Evolutionary conservation across 2,329 filamentous ascomycete genomes (phyloP).

Genomic region (Aspergillus sergii): DNA sequence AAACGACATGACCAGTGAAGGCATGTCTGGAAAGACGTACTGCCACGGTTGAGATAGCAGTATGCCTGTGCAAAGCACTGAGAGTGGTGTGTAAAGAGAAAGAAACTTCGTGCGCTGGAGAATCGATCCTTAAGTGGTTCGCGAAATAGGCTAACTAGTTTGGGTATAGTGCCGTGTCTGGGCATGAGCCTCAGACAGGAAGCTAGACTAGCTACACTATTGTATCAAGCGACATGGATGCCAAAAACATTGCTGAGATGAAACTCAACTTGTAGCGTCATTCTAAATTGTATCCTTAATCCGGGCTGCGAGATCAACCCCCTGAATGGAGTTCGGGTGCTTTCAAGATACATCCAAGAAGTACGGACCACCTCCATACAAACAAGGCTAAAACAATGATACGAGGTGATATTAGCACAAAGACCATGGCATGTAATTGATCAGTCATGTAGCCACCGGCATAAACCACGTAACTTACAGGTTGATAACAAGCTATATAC

Average conservation of each 20-base stretch:
- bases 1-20: conserved; percentile 44
- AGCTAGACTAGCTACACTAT: neutral
- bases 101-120: conserved; percentile 16
- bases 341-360: neutral
- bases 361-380: neutral
- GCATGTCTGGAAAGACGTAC: conserved; percentile 32
- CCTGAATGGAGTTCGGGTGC: no score
- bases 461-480: neutral
- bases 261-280: neutral
- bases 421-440: neutral
- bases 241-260: neutral
- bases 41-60: conserved; percentile 34
- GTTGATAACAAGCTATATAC: neutral
- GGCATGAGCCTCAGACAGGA: neutral
- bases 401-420: neutral
- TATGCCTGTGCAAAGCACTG: conserved; percentile 43
- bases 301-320: neutral
- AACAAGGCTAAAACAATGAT: neutral
- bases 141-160: conserved; percentile 22
- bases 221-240: neutral
- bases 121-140: conserved; percentile 26
- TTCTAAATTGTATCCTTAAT: neutral
- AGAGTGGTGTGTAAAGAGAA: conserved; percentile 40
- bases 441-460: neutral
- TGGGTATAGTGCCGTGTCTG: conserved; percentile 15